These are phyloP conservation scores for Flaveria brownii DNA, from an alignment of 129 eudicot genomes.

Conservation along the genomic window DNA sequence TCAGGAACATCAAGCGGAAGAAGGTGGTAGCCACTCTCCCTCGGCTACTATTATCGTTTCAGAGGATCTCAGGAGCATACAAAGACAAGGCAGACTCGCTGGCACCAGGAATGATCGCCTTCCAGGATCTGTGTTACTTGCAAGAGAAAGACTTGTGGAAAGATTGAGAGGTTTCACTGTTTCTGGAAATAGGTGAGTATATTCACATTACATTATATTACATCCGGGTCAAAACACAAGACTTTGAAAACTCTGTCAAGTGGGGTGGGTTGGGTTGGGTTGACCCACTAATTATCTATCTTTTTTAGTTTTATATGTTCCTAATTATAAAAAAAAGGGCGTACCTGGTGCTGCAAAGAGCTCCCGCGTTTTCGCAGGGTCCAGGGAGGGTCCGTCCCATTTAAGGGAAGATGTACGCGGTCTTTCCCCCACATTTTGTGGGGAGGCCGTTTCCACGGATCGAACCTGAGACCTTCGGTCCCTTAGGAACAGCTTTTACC, in stretches of 20 bases:
- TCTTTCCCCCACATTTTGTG: too few relatives aligned
- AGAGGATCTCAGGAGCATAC: conserved; percentile 32
- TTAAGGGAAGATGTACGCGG: too few relatives aligned
- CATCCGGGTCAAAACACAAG: background rate
- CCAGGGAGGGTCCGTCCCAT: too few relatives aligned
- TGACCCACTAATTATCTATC: background rate
- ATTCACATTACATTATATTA: background rate
- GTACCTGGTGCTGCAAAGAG: too few relatives aligned
- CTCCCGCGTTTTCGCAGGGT: too few relatives aligned
- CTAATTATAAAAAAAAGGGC: too few relatives aligned
- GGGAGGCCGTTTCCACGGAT: too few relatives aligned
- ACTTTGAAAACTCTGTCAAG: background rate
- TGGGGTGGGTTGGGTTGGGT: background rate
- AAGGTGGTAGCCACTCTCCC: conserved; percentile 40
- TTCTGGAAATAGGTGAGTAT: conserved; percentile 53
- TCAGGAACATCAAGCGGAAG: conserved; percentile 65
- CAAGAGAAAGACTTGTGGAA: conserved; percentile 84
- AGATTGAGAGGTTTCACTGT: conserved; percentile 69
- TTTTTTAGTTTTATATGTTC: background rate
- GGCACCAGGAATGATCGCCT: conserved; percentile 51
- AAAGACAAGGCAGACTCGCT: conserved; percentile 27
- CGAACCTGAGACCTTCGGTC: too few relatives aligned
- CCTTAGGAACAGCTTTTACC: too few relatives aligned
- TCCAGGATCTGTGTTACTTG: conserved; percentile 89
- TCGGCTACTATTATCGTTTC: conserved; percentile 33